Percentiles rank a stretch among this genome's conserved stretches.
These are phyloP conservation scores for Entrophospora sp. DNA, from an alignment of 192 early-diverging fungal genomes.

Conservation along the genomic window DNA sequence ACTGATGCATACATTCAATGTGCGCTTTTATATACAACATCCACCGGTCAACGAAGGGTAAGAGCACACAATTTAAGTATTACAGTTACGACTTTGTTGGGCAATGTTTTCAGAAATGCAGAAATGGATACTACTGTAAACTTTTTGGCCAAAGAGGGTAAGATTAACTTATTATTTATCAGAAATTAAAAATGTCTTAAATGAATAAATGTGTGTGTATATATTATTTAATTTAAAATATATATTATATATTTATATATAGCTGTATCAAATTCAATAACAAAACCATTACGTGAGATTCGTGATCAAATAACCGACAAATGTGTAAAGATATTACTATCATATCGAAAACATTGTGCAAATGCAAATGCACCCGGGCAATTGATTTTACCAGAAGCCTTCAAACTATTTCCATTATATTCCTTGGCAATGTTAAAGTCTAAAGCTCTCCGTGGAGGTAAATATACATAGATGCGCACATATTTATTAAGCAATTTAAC, in stretches of 20 bases:
- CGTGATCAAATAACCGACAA: constrained; percentile 76
- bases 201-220: no score
- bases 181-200: no score
- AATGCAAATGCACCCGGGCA: constrained; percentile 80
- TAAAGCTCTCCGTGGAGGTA: constrained; percentile 68
- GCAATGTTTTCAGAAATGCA: constrained; percentile 79
- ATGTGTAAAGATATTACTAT: constrained; percentile 80
- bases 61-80: constrained; percentile 83
- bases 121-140: constrained; percentile 90
- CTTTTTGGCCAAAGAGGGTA: constrained; percentile 72
- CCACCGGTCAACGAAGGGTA: constrained; percentile 78
- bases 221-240: not conserved
- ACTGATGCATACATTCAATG: constrained; percentile 80
- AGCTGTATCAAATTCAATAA: constrained; percentile 66
- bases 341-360: constrained; percentile 90
- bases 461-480: not conserved
- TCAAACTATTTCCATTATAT: constrained; percentile 89
- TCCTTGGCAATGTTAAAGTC: constrained; percentile 76
- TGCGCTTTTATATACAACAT: constrained; percentile 92
- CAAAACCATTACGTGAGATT: constrained; percentile 61
- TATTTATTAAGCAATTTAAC: no score
- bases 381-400: constrained; percentile 92
- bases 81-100: constrained; percentile 63
- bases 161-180: not conserved
- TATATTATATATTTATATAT: not conserved